These are phyloP conservation scores for Prunus davidiana DNA, from an alignment of 306 rosid genomes.

Conservation along the genomic window DNA sequence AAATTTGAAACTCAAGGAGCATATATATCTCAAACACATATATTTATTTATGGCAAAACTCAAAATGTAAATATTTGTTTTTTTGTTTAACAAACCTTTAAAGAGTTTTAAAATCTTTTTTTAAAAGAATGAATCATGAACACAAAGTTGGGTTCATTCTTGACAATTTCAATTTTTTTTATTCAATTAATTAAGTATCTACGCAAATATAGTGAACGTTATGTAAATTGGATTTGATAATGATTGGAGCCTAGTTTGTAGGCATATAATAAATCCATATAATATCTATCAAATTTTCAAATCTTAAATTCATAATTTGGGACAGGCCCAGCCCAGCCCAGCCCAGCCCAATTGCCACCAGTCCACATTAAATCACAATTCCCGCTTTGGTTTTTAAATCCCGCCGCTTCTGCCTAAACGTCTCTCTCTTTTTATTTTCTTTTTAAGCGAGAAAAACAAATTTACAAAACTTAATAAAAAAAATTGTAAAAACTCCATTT, in stretches of 20 bases:
- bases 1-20: background rate
- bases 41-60: background rate
- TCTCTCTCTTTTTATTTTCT: background rate
- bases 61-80: background rate
- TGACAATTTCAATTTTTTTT: background rate
- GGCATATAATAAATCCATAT: background rate
- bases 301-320: background rate
- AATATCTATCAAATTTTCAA: background rate
- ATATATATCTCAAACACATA: background rate
- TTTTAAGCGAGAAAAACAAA: background rate
- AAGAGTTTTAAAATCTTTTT: too few relatives aligned
- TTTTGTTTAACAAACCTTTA: too few relatives aligned
- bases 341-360: slow-evolving; percentile 2
- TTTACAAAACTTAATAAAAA: background rate
- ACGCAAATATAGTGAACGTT: background rate
- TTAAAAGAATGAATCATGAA: too few relatives aligned
- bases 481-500: background rate
- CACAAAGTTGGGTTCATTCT: too few relatives aligned
- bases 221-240: background rate
- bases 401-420: slow-evolving; percentile 33
- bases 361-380: background rate
- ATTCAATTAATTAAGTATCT: background rate
- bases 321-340: background rate
- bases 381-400: slow-evolving; percentile 63
- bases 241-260: background rate